Evolutionary conservation across 1,284 basidiomycete genomes (phyloP), one percentile per base, ranked within the genome.

Genomic region (Rhodotorula sp.): DNA sequence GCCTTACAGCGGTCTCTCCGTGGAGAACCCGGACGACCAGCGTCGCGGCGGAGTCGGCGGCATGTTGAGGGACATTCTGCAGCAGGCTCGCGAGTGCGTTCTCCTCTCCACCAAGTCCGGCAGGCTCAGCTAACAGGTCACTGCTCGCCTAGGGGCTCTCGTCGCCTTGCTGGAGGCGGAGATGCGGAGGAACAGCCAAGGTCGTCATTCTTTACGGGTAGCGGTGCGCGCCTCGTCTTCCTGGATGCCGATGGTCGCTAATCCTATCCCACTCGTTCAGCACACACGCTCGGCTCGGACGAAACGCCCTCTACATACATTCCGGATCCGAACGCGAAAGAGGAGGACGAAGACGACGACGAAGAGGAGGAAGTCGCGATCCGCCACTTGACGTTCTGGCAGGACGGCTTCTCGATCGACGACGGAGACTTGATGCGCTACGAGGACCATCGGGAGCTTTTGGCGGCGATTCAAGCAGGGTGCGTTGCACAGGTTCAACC

Each of bases 381-480:
- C 57, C 87, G 95, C 18, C 85, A 87, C 65, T 83, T 98, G 48
- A 95, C 90, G 0, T 93, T 99, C 81, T 99, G 96, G 95, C 85
- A 88, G 47, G 87, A 98, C 74, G 95, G 95, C 0, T 98, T 98
- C 81, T 89, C 88, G 56, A 87, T 99, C 65, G 93, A 95, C 76
- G 92, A 94, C 75, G 93, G 94, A 4, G 88, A 89, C 50, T 83
- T 98, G 66, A 86, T 90, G 85, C 83, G 86, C 51, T 97, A 96
- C 79, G 90, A 92, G 66, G 88, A 94, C 73, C 88, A 94, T 77
- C 84, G 87, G 54, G 85, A 86, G 68, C 83, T 92, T 24, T 83
- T 99, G 6, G 83, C 84, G 2, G 88, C 90, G 67, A 91, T 98
- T 77, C 88, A 93, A 75, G 81, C 87, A 10, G 94, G 94, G 86